Evolutionary conservation across 176 grass and related monocot species (phyloP).

Genomic region (Echinochloa phyllopogon): DNA sequence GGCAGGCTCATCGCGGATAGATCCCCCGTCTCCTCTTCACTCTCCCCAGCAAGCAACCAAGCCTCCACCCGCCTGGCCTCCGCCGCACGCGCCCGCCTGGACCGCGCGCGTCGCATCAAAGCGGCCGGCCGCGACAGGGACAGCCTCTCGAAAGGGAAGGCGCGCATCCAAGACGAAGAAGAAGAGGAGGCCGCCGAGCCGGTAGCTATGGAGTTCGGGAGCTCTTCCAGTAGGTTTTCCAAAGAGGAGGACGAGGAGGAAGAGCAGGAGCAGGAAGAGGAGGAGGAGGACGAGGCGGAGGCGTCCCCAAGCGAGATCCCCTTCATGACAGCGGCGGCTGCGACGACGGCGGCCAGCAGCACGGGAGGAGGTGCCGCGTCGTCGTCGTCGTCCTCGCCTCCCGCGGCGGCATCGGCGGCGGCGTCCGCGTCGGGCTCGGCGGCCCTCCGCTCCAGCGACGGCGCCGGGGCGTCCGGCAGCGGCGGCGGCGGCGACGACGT

Average conservation of each 20-base stretch:
- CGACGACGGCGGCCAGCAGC: background rate
- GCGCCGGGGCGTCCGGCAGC: slow-evolving; percentile 56
- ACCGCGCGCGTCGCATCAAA: slow-evolving; percentile 32
- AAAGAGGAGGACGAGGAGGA: slow-evolving; percentile 45
- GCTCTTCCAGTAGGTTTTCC: slow-evolving; percentile 40
- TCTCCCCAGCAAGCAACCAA: slow-evolving; percentile 13
- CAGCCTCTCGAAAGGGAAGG: background rate
- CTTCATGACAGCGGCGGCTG: slow-evolving; percentile 43
- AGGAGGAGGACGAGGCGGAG: slow-evolving; percentile 35
- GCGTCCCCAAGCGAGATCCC: slow-evolving; percentile 50
- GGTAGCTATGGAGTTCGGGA: slow-evolving; percentile 47
- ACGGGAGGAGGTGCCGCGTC: background rate
- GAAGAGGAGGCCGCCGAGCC: background rate
- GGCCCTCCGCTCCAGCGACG: slow-evolving; percentile 39
- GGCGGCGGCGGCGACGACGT: slow-evolving; percentile 24
- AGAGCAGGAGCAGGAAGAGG: background rate
- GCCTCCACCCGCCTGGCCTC: background rate
- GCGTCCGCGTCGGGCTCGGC: slow-evolving; percentile 39
- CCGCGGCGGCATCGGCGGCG: slow-evolving; percentile 7
- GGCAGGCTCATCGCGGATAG: slow-evolving; percentile 37
- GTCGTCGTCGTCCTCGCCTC: slow-evolving; percentile 40
- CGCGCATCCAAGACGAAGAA: background rate
- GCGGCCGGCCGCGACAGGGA: slow-evolving; percentile 15
- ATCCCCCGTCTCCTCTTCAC: slow-evolving; percentile 42
- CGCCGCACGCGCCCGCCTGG: background rate